These are phyloP conservation scores for Alnus rubra DNA, from an alignment of 306 rosid genomes.

Conservation along the genomic window DNA sequence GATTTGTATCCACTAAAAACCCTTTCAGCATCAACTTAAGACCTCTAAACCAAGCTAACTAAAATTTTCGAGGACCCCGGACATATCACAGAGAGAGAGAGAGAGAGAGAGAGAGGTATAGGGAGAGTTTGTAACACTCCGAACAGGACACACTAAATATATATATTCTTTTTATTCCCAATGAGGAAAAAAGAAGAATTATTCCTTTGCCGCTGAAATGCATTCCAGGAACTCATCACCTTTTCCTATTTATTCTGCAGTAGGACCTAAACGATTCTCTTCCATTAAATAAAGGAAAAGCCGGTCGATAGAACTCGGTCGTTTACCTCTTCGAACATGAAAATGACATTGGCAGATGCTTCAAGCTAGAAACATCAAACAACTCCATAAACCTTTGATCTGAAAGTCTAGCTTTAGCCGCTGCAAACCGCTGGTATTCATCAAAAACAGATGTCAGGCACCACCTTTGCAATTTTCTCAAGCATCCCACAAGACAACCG, in stretches of 20 bases:
- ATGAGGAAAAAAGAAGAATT: constrained; percentile 27
- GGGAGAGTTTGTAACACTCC: background rate
- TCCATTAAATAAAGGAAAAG: constrained; percentile 42
- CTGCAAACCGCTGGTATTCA: constrained; percentile 95
- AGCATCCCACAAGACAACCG: constrained; percentile 96
- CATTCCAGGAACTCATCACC: constrained; percentile 59
- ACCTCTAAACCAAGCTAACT: constrained; percentile 9
- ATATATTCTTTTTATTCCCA: constrained; percentile 1
- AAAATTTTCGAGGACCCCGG: constrained; percentile 39
- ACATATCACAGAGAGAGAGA: constrained; percentile 20
- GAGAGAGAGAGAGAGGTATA: background rate
- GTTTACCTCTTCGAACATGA: constrained; percentile 62
- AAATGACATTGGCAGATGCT: constrained; percentile 67
- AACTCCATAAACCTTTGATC: constrained; percentile 94
- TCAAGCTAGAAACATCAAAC: constrained; percentile 83
- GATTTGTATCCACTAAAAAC: background rate
- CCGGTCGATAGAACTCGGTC: constrained; percentile 27
- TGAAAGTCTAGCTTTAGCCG: constrained; percentile 94
- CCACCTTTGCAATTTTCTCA: constrained; percentile 90
- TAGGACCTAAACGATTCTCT: constrained; percentile 35
- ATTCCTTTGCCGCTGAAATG: constrained; percentile 53
- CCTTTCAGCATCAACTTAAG: constrained; percentile 7
- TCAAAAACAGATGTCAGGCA: constrained; percentile 88
- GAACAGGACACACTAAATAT: background rate
- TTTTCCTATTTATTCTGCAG: constrained; percentile 47